Conservation (phyloP, 495 filamentous ascomycete species). For the Neurospora sp. region DNA sequence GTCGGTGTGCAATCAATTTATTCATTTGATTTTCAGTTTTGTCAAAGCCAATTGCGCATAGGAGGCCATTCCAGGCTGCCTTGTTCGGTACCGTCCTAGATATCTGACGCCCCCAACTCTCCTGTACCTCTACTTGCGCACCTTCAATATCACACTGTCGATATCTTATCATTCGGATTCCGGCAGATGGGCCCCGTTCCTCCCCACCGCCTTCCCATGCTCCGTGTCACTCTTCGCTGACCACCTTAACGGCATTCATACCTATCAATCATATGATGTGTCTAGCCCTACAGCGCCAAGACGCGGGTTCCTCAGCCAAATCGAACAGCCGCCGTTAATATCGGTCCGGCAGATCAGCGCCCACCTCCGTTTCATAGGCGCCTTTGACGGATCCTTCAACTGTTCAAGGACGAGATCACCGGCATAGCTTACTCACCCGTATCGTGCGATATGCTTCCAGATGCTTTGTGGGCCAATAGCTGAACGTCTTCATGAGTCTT, state of each 20-base stretch:
- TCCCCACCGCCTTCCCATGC: not conserved
- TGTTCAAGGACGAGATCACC: not conserved
- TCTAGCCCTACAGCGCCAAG: not conserved
- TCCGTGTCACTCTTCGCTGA: not conserved
- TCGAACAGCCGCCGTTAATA: not conserved
- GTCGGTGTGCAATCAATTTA: not conserved
- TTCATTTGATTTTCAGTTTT: not conserved
- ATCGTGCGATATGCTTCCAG: not conserved
- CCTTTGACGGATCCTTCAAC: too few species aligned
- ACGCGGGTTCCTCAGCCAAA: not conserved
- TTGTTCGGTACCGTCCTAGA: not conserved
- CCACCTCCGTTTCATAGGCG: not conserved
- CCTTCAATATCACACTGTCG: not conserved
- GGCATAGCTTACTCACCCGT: not conserved
- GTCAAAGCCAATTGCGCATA: not conserved
- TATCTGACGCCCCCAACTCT: not conserved
- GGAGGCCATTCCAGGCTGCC: not conserved
- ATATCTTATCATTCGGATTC: not conserved
- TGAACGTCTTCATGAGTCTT: not conserved
- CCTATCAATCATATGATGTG: not conserved
- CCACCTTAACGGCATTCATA: not conserved
- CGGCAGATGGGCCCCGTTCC: not conserved
- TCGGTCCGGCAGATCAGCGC: not conserved
- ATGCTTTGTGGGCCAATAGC: not conserved
- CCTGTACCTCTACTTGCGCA: not conserved